phyloP scores from a whole-genome alignment of 2,329 filamentous ascomycete species.

The Penicillium oxalicum region DNA sequence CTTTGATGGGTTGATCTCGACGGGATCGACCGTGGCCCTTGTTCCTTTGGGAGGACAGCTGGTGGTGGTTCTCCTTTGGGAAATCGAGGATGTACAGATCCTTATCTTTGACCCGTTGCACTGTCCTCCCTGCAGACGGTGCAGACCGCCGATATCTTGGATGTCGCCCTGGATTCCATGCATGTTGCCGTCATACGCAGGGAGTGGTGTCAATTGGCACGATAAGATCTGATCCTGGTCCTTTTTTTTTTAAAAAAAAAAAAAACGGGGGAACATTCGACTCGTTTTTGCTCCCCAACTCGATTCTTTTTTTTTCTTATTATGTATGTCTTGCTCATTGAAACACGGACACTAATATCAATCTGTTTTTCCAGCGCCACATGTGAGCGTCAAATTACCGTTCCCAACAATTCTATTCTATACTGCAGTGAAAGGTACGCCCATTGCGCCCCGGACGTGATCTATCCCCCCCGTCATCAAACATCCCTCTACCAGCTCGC shows the following conservation, averaged over 20 bases:
- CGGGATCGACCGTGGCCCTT: no score
- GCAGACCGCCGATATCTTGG: no score
- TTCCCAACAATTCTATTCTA: conserved; percentile 54
- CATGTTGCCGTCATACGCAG: conserved; percentile 11
- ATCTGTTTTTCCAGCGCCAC: conserved; percentile 45
- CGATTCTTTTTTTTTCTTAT: neutral
- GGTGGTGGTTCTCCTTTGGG: no score
- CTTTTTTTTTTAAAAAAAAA: no score
- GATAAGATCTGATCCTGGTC: no score
- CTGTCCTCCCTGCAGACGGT: neutral
- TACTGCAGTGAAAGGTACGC: conserved; percentile 60
- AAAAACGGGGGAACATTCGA: neutral
- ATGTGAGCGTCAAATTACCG: conserved; percentile 61
- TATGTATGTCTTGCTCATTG: neutral
- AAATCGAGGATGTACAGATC: neutral
- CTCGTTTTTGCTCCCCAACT: no score
- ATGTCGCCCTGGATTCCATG: conserved; percentile 11
- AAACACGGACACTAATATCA: conserved; percentile 12
- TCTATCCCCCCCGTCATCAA: neutral
- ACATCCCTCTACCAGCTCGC: neutral
- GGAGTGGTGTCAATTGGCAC: neutral
- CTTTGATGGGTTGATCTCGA: no score
- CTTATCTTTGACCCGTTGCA: conserved; percentile 14
- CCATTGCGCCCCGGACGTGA: neutral
- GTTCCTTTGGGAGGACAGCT: no score